phyloP scores from a whole-genome alignment of 164 flowering plant genomes.

The Euptelea pleiosperma region DNA sequence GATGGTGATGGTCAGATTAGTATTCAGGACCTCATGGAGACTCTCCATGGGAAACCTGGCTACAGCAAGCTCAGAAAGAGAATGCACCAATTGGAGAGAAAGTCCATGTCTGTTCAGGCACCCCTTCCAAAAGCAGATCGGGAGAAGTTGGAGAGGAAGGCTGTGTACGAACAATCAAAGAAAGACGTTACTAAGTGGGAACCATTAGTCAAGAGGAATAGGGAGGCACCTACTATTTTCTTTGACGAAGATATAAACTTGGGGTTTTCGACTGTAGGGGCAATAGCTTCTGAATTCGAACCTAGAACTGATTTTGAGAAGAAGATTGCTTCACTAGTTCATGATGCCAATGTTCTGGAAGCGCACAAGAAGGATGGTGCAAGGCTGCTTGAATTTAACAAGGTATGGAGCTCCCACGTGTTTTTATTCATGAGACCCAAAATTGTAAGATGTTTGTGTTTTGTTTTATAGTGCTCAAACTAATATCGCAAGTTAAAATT shows the following conservation, averaged over 20 bases:
- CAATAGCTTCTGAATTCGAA: constrained; percentile 74
- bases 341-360: constrained; percentile 53
- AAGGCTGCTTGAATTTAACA: constrained; percentile 79
- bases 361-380: constrained; percentile 82
- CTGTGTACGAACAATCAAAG: constrained; percentile 53
- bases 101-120: constrained; percentile 46
- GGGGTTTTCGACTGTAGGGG: constrained; percentile 81
- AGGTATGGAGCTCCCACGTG: constrained; percentile 39
- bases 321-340: constrained; percentile 61
- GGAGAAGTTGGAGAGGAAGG: constrained; percentile 64
- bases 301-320: constrained; percentile 87
- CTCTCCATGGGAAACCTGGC: constrained; percentile 58
- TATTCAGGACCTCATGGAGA: constrained; percentile 67
- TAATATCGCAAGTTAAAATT: background rate
- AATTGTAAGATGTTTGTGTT: background rate
- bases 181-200: constrained; percentile 77
- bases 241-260: constrained; percentile 53
- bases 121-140: constrained; percentile 65
- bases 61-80: constrained; percentile 59
- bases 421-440: background rate
- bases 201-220: constrained; percentile 64
- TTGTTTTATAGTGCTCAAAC: background rate
- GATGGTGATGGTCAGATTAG: constrained; percentile 53
- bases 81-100: constrained; percentile 43
- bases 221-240: constrained; percentile 72